These are phyloP conservation scores for Epichloe baconii DNA, from an alignment of 2,329 filamentous ascomycete species.

Conservation along the genomic window DNA sequence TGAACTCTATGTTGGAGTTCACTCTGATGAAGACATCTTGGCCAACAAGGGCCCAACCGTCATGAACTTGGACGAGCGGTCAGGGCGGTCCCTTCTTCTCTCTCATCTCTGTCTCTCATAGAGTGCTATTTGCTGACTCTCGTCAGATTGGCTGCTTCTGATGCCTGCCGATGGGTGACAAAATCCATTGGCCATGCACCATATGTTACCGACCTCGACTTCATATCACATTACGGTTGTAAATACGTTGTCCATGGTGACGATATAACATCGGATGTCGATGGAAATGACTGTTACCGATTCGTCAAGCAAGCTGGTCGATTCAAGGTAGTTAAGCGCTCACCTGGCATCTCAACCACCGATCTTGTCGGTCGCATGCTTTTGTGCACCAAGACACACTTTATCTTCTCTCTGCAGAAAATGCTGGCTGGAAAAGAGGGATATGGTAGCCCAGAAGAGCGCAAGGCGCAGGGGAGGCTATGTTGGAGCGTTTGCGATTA, in stretches of 20 bases:
- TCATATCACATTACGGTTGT: conserved; percentile 93
- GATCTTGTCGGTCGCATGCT: conserved; percentile 98
- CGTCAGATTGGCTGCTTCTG: conserved; percentile 66
- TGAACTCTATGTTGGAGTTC: conserved; percentile 82
- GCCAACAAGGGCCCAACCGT: conserved; percentile 97
- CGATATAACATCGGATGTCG: conserved; percentile 90
- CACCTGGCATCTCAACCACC: conserved; percentile 91
- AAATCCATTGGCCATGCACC: conserved; percentile 72
- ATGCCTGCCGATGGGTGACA: conserved; percentile 93
- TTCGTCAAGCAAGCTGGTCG: conserved; percentile 89
- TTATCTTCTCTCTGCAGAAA: conserved; percentile 67
- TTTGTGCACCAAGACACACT: conserved; percentile 86
- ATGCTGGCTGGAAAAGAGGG: conserved; percentile 61
- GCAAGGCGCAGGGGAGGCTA: conserved; percentile 49
- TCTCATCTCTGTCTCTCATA: not conserved
- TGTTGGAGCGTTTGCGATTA: conserved; percentile 64
- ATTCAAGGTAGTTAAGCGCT: conserved; percentile 94
- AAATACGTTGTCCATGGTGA: conserved; percentile 93
- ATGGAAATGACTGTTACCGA: conserved; percentile 91
- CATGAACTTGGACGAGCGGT: conserved; percentile 86
- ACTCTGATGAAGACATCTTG: conserved; percentile 89
- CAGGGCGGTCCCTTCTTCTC: conserved; percentile 8
- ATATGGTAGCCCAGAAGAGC: conserved; percentile 54
- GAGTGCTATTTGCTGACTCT: not conserved
- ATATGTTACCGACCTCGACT: conserved; percentile 86